Evolutionary conservation across 441 rosid genomes (phyloP), one percentile per base, ranked within the genome.

Genomic region (Jatropha multifida): DNA sequence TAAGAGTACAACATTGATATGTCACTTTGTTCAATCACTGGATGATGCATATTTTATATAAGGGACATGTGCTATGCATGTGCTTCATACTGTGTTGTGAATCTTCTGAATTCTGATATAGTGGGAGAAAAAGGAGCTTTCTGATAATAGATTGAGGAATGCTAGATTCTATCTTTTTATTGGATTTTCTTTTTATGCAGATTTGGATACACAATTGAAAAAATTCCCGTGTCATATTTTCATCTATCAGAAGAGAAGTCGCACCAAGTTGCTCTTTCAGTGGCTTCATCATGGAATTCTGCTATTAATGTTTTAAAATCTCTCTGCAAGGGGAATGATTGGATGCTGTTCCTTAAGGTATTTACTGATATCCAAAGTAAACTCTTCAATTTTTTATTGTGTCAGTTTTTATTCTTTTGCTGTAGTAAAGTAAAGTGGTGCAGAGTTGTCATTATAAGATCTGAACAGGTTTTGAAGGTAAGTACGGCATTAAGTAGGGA

Each of bases 291-390:
- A 74, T 94, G 97, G 96, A 91, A 94, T 77, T 62, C 78, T 69
- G 80, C 81, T 74, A 84, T 88, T 62, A 72, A 80, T 71, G 83
- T 81, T 77, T 69, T 92, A 78, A 84, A 78, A 75, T 84, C 91
- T 72, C 89, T 93, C 76, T 90, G 94, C 86, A 86, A 79, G 78
- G 99, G 97, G 74, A 88, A 88, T 69, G 94, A 93, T 73, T 91
- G 93, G 92, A 79, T 77, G 75, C 81, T 91, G 40, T 94, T 91
- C 81, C 76, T 90, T 71, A 89, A 94, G 99, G 97, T 94, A 83
- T 76, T 48, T 74, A 5, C 14, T 44, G 12, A 60, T 77, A 40
- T 44, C 56, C 70, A 65, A 49, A 15, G 5, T 59, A 13, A 37
- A 12, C 23, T 49, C 20, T 14, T 14, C 17, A n/a, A 0, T 60